Evolutionary conservation across 768 basidiomycete genomes (phyloP).

Genomic region (Inosperma sp.): DNA sequence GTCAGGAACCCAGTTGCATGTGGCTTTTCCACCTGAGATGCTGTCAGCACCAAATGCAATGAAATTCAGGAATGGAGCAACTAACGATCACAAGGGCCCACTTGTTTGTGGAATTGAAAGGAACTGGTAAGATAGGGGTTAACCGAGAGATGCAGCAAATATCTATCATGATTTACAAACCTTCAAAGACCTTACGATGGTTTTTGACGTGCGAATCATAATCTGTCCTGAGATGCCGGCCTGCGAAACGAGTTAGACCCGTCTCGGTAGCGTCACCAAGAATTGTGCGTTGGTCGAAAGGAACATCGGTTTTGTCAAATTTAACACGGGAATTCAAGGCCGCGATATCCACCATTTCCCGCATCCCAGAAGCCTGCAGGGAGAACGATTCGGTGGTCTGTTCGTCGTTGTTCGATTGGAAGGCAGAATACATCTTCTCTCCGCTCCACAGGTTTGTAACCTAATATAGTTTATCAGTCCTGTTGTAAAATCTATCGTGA

Average conservation of each 20-base stretch:
- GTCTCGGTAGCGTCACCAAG: constrained; percentile 75
- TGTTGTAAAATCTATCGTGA: neutral
- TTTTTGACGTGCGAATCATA: constrained; percentile 51
- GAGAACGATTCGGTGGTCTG: constrained; percentile 47
- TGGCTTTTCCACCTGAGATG: constrained; percentile 47
- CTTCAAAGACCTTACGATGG: constrained; percentile 60
- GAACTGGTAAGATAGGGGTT: constrained; percentile 34
- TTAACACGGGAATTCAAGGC: constrained; percentile 67
- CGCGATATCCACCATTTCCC: constrained; percentile 58
- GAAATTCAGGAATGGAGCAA: constrained; percentile 6
- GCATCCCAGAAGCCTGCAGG: constrained; percentile 53
- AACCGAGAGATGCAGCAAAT: neutral
- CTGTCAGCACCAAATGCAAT: neutral
- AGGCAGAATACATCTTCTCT: constrained; percentile 56
- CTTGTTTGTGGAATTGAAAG: constrained; percentile 71
- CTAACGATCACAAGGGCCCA: constrained; percentile 67
- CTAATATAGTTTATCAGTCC: constrained; percentile 21
- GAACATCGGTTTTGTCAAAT: constrained; percentile 59
- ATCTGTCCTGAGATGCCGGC: constrained; percentile 43
- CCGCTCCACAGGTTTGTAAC: constrained; percentile 67
- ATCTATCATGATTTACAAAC: constrained; percentile 18
- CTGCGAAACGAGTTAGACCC: constrained; percentile 65
- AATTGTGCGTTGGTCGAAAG: constrained; percentile 56
- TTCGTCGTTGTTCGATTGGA: constrained; percentile 70
- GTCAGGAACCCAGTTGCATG: constrained; percentile 47